Percentiles rank a stretch among this genome's conserved stretches.
Conservation (phyloP, 495 filamentous ascomycete species). For the Xylaria scruposa region DNA sequence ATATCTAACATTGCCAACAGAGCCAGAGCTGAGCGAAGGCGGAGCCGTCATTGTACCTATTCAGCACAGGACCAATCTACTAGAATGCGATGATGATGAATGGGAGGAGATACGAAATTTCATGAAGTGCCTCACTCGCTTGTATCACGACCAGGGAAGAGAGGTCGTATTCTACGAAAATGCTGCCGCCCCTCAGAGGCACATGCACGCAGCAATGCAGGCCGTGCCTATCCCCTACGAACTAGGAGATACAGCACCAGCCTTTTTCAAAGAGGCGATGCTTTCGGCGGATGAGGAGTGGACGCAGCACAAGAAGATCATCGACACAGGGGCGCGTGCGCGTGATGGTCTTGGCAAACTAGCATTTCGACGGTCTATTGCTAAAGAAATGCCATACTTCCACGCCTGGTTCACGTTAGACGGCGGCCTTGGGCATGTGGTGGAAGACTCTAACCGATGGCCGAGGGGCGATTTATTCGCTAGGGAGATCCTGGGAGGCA, state of each 20-base stretch:
- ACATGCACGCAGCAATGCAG: slow-evolving; percentile 84
- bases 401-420: slow-evolving; percentile 96
- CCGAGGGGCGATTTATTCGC: slow-evolving; percentile 94
- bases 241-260: slow-evolving; percentile 86
- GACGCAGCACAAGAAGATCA: slow-evolving; percentile 92
- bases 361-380: slow-evolving; percentile 82
- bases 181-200: slow-evolving; percentile 78
- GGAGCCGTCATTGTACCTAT: slow-evolving; percentile 89
- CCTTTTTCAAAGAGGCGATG: slow-evolving; percentile 96
- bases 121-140: slow-evolving; percentile 92
- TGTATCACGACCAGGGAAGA: slow-evolving; percentile 89
- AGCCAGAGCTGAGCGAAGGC: slow-evolving; percentile 84
- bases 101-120: slow-evolving; percentile 99
- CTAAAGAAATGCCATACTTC: slow-evolving; percentile 99
- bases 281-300: slow-evolving; percentile 87
- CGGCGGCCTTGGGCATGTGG: slow-evolving; percentile 89
- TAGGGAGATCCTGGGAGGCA: slow-evolving; percentile 88
- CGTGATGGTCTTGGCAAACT: slow-evolving; percentile 72
- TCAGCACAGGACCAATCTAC: slow-evolving; percentile 84
- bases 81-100: slow-evolving; percentile 98
- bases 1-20: slow-evolving; percentile 86
- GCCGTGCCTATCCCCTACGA: slow-evolving; percentile 87
- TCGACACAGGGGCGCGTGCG: slow-evolving; percentile 80
- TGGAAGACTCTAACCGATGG: slow-evolving; percentile 88
- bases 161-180: slow-evolving; percentile 98